A percentile compares a stretch with the other conserved stretches of the same genome.
phyloP scores from a whole-genome alignment of 1,284 basidiomycete genomes.

The Tilletia horrida region DNA sequence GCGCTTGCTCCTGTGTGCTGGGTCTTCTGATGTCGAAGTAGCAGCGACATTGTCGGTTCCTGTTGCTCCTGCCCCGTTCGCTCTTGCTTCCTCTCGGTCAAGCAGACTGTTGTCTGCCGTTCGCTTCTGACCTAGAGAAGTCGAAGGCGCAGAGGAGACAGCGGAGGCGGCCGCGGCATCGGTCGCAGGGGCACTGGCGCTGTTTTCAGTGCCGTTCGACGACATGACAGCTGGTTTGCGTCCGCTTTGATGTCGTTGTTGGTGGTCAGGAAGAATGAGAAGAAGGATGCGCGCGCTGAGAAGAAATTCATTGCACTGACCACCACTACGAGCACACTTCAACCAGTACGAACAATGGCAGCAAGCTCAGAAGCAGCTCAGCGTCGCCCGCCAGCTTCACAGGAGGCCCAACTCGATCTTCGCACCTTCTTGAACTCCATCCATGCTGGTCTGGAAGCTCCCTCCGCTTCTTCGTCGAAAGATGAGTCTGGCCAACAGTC shows the following conservation, averaged over 20 bases:
- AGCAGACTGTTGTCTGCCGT: neutral
- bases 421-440: constrained; percentile 11
- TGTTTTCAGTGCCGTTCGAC: too few species aligned
- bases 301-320: too few species aligned
- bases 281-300: too few species aligned
- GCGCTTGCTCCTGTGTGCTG: neutral
- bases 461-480: neutral
- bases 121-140: too few species aligned
- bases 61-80: neutral
- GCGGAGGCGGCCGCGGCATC: too few species aligned
- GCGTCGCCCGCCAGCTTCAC: constrained; percentile 4
- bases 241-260: too few species aligned
- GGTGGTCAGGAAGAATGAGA: too few species aligned
- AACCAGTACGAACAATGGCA: neutral
- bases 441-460: constrained; percentile 4
- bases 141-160: too few species aligned
- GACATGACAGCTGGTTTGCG: too few species aligned
- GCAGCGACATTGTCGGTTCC: neutral
- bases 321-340: too few species aligned
- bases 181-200: too few species aligned
- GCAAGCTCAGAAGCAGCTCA: neutral
- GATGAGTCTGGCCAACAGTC: neutral
- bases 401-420: constrained; percentile 7
- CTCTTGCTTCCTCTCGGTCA: neutral
- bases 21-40: neutral